Conservation (phyloP, 495 filamentous ascomycete species). For the Trichoderma gamsii region DNA sequence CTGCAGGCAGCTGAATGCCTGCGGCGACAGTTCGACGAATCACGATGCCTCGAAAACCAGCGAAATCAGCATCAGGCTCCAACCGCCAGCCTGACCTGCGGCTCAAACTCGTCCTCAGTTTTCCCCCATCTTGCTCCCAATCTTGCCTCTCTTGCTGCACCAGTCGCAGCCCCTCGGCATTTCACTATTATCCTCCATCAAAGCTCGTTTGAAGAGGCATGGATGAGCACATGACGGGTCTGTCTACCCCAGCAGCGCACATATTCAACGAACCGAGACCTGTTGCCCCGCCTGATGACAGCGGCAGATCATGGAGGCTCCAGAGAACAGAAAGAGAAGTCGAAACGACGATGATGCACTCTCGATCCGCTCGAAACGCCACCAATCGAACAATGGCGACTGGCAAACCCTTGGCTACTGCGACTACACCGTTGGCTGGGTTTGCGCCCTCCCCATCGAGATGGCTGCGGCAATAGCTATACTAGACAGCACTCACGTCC, state of each 20-base stretch:
- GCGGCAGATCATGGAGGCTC: neutral
- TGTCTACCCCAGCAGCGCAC: neutral
- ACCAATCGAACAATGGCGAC: neutral
- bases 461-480: conserved; percentile 37
- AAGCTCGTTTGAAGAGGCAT: neutral
- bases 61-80: neutral
- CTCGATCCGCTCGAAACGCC: neutral
- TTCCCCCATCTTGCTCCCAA: neutral
- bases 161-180: neutral
- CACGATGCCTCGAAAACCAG: neutral
- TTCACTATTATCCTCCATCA: neutral
- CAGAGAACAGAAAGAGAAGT: neutral
- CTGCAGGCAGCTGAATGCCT: neutral
- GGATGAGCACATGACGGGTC: neutral
- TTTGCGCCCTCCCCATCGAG: conserved; percentile 43
- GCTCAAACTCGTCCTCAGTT: neutral
- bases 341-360: neutral
- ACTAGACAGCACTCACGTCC: conserved; percentile 36
- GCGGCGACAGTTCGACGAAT: neutral
- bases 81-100: neutral
- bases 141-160: neutral
- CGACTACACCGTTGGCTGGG: conserved; percentile 46
- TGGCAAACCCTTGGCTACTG: conserved; percentile 5
- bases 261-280: neutral
- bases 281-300: neutral